Evolutionary conservation across 208 protist genomes (phyloP), one percentile per base, ranked within the genome.

Genomic region (Angomonas deanei): DNA sequence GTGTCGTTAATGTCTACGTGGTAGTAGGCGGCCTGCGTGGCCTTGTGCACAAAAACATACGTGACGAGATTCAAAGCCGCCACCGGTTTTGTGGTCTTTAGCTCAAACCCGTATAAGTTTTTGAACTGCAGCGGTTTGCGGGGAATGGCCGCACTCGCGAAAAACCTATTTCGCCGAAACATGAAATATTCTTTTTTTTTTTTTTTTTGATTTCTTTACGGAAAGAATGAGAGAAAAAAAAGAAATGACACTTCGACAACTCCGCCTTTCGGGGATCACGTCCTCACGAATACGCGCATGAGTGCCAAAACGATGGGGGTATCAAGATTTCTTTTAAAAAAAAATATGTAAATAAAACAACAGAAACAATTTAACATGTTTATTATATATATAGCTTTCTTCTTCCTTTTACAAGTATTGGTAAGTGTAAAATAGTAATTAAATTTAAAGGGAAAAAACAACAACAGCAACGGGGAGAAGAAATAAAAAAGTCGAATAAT

Each of bases 1-100:
- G 74, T 88, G 81, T 98, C 96, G 48, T 91, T 84, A 47, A 86
- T 85, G 64, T 98, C 96, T 17, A 98, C 69, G 76, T 98, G 96
- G 74, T 95, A 93, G 70, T 94, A 94, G 24, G 74, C 42, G 0
- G 91, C 88, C 17, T 77, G 82, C 17, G 89, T 95, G 26, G 56
- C 53, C 30, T 75, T 63, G 71, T 97, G 92, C 27, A 70, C 56
- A 70, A 92, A 80, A 46, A 88, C 81, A 57, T 93, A 93, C 19
- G 86, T 74, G 3, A 84, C 76, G 24, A 97, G 46, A 71, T 91
- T 81, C 31, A 94, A 71, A 32, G 93, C 88, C 19, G 82, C 76
- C 42, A 97, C 76, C 42, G 72, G 72, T 15, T 76, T 78, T 26
- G 63, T 73, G 27, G 61, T 70, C 26, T 78, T 34, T 17, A 86